These are phyloP conservation scores for Rosa multiflora DNA, from an alignment of 306 rosid genomes.

Conservation along the genomic window DNA sequence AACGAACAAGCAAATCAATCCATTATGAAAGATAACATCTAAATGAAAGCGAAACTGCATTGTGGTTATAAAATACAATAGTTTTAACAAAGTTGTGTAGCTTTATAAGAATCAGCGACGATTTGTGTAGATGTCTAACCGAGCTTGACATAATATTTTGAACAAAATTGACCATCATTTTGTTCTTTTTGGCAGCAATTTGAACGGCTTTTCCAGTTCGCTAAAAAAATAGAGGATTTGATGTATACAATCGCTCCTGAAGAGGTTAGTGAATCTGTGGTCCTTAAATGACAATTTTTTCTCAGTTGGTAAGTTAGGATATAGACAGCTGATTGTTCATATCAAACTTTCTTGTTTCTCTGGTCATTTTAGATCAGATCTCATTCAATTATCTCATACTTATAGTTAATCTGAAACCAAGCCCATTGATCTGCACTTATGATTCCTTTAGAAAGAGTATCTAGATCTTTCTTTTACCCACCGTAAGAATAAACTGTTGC, in stretches of 20 bases:
- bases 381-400: background rate
- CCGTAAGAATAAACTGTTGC: background rate
- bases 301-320: background rate
- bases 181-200: constrained; percentile 67
- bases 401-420: background rate
- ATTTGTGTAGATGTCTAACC: background rate
- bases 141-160: background rate
- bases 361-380: background rate
- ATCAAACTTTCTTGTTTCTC: background rate
- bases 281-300: background rate
- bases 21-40: background rate
- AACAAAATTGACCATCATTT: background rate
- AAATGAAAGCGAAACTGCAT: background rate
- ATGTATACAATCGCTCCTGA: constrained; percentile 73
- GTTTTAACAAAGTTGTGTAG: background rate
- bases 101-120: background rate
- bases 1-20: background rate
- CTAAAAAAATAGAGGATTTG: constrained; percentile 84
- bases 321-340: background rate
- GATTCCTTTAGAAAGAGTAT: background rate
- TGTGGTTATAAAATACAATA: background rate
- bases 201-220: constrained; percentile 94
- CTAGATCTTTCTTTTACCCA: background rate
- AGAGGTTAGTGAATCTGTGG: constrained; percentile 63
- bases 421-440: background rate